A percentile compares a stretch with the other conserved stretches of the same genome.
Evolutionary conservation across 2,329 filamentous ascomycete genomes (phyloP).

Genomic region (Hortaea werneckii): DNA sequence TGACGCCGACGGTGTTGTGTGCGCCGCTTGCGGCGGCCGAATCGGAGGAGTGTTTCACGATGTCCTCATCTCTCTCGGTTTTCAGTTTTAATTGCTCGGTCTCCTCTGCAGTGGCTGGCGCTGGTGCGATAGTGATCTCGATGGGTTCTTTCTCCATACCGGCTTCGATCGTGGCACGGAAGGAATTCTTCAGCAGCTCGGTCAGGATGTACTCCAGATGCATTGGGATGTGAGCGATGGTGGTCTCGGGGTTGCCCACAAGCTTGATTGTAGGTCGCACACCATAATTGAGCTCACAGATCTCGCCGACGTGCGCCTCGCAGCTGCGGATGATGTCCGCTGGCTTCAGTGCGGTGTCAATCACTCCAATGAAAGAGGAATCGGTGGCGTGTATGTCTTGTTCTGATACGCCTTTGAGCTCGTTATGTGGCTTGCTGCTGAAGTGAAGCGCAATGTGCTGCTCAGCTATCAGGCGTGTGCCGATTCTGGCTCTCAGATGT

Average conservation of each 20-base stretch:
- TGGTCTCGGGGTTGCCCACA: slow-evolving; percentile 76
- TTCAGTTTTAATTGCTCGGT: slow-evolving; percentile 11
- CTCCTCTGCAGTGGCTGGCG: slow-evolving; percentile 39
- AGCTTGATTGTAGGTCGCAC: slow-evolving; percentile 71
- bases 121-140: slow-evolving; percentile 80
- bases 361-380: slow-evolving; percentile 78
- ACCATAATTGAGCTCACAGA: slow-evolving; percentile 93
- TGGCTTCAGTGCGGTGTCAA: slow-evolving; percentile 80
- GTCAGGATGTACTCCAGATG: slow-evolving; percentile 97
- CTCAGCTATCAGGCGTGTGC: slow-evolving; percentile 86
- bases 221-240: slow-evolving; percentile 87
- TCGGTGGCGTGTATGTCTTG: slow-evolving; percentile 29
- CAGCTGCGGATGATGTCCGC: slow-evolving; percentile 73
- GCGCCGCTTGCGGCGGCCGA: background rate
- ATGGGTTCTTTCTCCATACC: slow-evolving; percentile 71
- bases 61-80: slow-evolving; percentile 6
- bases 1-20: slow-evolving; percentile 9
- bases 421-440: slow-evolving; percentile 60
- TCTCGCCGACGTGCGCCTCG: slow-evolving; percentile 84
- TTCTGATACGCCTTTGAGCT: slow-evolving; percentile 35
- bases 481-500: slow-evolving; percentile 86
- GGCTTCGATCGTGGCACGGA: slow-evolving; percentile 82
- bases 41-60: background rate
- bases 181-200: slow-evolving; percentile 92
- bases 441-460: slow-evolving; percentile 90